phyloP scores from a whole-genome alignment of 2,329 filamentous ascomycete species.

The Cercospora janseana region DNA sequence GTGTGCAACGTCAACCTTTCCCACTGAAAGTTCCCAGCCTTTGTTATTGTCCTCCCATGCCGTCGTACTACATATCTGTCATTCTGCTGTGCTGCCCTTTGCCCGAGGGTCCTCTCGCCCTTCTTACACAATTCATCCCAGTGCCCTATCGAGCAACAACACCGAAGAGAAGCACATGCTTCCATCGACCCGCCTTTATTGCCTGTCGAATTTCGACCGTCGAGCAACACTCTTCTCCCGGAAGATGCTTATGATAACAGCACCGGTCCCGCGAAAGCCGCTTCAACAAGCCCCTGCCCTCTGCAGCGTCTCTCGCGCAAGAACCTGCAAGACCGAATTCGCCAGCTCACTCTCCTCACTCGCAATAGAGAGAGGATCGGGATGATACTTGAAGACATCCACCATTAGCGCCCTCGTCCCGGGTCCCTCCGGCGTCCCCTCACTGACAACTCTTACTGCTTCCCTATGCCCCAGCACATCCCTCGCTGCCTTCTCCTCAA shows the following conservation, averaged over 20 bases:
- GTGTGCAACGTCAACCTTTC: no score
- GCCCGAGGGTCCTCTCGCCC: no score
- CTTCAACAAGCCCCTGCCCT: background rate
- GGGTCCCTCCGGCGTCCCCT: background rate
- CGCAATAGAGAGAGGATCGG: background rate
- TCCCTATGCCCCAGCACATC: no score
- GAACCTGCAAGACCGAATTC: background rate
- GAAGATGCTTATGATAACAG: constrained; percentile 1
- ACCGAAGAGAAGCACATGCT: no score
- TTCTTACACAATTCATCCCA: no score
- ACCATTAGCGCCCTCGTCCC: background rate
- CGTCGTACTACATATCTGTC: no score
- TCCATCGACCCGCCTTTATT: no score
- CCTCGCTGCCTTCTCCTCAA: no score
- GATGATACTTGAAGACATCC: background rate
- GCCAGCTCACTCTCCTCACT: background rate
- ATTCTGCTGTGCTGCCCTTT: no score
- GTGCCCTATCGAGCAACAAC: no score
- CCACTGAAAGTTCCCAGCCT: no score
- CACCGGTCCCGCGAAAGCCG: background rate
- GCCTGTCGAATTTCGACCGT: background rate
- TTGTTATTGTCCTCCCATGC: no score
- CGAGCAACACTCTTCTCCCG: background rate
- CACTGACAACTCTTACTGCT: background rate
- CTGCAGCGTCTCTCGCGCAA: background rate